phyloP scores from a whole-genome alignment of 2,329 filamentous ascomycete genomes.

The Apiospora sp. region DNA sequence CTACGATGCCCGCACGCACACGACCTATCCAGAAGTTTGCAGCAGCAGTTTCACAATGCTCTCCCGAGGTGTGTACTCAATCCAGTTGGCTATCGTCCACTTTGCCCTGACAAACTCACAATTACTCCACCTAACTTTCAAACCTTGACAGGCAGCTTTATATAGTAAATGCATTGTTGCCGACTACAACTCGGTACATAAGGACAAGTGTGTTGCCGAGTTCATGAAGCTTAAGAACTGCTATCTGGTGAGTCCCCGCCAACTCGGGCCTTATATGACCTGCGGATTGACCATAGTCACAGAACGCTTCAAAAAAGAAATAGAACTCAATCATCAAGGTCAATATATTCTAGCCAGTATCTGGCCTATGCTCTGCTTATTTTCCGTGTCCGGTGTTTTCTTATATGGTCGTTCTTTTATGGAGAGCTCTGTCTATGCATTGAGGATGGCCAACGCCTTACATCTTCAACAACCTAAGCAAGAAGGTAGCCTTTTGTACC shows the following conservation, averaged over 20 bases:
- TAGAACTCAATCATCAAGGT: background rate
- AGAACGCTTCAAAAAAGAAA: slow-evolving; percentile 61
- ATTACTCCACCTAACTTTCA: background rate
- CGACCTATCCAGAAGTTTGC: slow-evolving; percentile 65
- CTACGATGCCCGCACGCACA: slow-evolving; percentile 45
- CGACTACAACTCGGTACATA: slow-evolving; percentile 89
- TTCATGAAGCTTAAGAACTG: slow-evolving; percentile 89
- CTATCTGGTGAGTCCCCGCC: slow-evolving; percentile 71
- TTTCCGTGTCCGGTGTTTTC: background rate
- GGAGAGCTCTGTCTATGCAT: slow-evolving; percentile 27
- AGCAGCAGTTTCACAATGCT: slow-evolving; percentile 61
- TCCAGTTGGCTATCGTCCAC: background rate
- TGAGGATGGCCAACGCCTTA: slow-evolving; percentile 43
- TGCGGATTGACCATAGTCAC: slow-evolving; percentile 29
- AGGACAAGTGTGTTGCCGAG: slow-evolving; percentile 88
- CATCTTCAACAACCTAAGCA: slow-evolving; percentile 78
- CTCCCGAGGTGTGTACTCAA: slow-evolving; percentile 54
- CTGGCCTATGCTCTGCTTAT: background rate
- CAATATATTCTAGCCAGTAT: slow-evolving; percentile 1
- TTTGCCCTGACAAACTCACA: background rate
- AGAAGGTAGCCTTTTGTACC: slow-evolving; percentile 81
- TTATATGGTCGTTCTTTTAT: background rate
- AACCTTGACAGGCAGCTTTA: slow-evolving; percentile 68
- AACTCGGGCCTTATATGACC: background rate
- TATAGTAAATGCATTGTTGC: slow-evolving; percentile 93